Evolutionary conservation across 2,329 filamentous ascomycete species (phyloP).

Genomic region (Sarocladium oryzae): DNA sequence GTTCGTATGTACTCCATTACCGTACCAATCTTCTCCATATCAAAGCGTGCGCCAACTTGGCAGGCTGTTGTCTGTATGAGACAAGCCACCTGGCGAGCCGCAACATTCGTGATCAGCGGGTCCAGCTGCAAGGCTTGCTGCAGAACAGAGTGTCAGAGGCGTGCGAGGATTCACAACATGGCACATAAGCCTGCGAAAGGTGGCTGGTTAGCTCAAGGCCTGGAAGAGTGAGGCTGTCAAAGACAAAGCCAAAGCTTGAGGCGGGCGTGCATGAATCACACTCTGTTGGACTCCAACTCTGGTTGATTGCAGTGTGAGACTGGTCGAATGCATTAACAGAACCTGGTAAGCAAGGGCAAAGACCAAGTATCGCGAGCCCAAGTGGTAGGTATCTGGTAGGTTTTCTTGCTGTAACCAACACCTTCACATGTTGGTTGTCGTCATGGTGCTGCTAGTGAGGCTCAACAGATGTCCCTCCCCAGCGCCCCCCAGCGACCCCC

Average conservation of each 20-base stretch:
- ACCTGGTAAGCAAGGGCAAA: too few species aligned
- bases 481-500: not conserved
- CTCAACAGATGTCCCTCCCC: not conserved
- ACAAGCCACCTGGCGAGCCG: not conserved
- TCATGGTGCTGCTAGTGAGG: not conserved
- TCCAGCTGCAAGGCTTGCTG: not conserved
- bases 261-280: too few species aligned
- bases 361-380: too few species aligned
- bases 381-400: too few species aligned
- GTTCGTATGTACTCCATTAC: too few species aligned
- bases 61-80: not conserved
- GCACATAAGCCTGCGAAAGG: not conserved
- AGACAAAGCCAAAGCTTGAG: not conserved
- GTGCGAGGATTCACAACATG: not conserved
- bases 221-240: not conserved
- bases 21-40: not conserved
- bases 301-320: too few species aligned
- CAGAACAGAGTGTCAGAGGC: slow-evolving; percentile 1
- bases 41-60: too few species aligned
- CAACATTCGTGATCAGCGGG: not conserved
- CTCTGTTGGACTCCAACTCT: too few species aligned
- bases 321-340: too few species aligned
- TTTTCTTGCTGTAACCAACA: too few species aligned
- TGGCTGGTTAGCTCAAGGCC: not conserved
- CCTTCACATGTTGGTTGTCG: too few species aligned